phyloP scores from a whole-genome alignment of 345 rosid species.

The Euphorbia lathyris region DNA sequence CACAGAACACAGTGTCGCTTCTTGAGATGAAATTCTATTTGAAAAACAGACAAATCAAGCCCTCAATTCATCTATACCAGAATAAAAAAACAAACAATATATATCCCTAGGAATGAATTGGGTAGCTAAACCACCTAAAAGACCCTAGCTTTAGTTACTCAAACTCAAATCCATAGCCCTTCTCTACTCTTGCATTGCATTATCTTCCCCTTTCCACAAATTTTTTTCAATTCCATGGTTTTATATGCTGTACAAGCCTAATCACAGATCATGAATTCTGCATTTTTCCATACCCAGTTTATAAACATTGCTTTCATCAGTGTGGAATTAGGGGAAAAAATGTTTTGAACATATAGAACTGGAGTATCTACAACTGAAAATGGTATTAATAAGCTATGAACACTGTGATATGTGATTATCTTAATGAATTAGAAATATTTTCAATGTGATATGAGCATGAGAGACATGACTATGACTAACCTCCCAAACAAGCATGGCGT shows the following conservation, averaged over 20 bases:
- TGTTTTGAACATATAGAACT: background rate
- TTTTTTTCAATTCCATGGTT: background rate
- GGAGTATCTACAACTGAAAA: too few species aligned
- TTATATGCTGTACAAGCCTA: background rate
- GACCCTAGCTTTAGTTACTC: background rate
- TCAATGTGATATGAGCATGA: too few species aligned
- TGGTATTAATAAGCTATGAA: too few species aligned
- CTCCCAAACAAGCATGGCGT: conserved; percentile 97
- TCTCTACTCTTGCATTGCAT: background rate
- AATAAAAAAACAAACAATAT: background rate
- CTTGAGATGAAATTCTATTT: conserved; percentile 67
- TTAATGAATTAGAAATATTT: too few species aligned
- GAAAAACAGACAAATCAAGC: conserved; percentile 31
- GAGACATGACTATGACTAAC: conserved; percentile 32
- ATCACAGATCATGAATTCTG: background rate
- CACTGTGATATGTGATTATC: too few species aligned
- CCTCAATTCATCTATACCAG: conserved; percentile 10
- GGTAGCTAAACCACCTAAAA: conserved; percentile 2
- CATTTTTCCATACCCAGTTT: background rate
- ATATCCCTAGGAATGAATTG: background rate
- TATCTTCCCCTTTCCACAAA: background rate
- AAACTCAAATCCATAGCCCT: background rate
- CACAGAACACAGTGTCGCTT: conserved; percentile 72
- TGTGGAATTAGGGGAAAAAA: background rate
- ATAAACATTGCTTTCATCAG: background rate